phyloP scores from a whole-genome alignment of 2,329 filamentous ascomycete species.

The Tolypocladium tundrense region DNA sequence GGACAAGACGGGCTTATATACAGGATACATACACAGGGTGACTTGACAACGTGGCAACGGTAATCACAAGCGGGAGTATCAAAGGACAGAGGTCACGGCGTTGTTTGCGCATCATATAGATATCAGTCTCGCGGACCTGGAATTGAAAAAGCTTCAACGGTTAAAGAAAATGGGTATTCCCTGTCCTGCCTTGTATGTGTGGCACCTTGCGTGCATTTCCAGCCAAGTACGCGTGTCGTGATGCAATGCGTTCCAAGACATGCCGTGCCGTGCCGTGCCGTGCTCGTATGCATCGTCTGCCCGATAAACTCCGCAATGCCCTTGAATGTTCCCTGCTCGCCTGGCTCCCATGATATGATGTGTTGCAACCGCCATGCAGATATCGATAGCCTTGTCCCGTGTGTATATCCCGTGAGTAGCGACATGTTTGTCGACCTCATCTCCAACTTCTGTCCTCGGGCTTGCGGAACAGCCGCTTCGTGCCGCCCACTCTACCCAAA shows the following conservation, averaged over 20 bases:
- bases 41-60: background rate
- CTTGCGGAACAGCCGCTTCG: conserved; percentile 59
- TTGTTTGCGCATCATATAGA: background rate
- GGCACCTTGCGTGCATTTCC: background rate
- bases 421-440: background rate
- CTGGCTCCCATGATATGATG: background rate
- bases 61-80: background rate
- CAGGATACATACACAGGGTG: background rate
- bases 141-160: background rate
- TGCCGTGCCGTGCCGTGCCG: background rate
- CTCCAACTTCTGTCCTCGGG: conserved; percentile 8
- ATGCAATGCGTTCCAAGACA: background rate
- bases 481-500: conserved; percentile 60
- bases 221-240: background rate
- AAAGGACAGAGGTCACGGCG: background rate
- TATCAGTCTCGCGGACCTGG: background rate
- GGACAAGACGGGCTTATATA: background rate
- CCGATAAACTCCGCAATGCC: background rate
- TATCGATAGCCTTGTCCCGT: background rate
- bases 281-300: background rate
- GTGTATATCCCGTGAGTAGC: background rate
- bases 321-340: background rate
- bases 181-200: background rate
- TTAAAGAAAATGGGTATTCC: background rate
- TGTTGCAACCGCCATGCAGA: background rate